These are phyloP conservation scores for Persicaria tinctoria DNA, from an alignment of 148 eudicot genomes.

Conservation along the genomic window DNA sequence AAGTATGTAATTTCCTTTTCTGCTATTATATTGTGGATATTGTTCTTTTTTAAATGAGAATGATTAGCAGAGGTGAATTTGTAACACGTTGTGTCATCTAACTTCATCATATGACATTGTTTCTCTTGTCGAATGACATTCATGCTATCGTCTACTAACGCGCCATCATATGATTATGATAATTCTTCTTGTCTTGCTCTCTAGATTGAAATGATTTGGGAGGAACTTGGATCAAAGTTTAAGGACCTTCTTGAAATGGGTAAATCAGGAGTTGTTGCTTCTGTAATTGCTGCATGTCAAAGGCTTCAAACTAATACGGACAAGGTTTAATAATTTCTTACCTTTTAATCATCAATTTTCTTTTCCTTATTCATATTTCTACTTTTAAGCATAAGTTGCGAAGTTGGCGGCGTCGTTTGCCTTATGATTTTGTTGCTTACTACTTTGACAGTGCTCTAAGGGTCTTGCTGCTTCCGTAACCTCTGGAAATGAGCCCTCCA, in stretches of 20 bases:
- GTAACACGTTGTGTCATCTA: neutral
- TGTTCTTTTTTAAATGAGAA: neutral
- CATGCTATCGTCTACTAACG: neutral
- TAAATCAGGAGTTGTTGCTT: slow-evolving; percentile 80
- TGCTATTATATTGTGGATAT: neutral
- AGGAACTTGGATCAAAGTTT: slow-evolving; percentile 68
- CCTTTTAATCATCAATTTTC: neutral
- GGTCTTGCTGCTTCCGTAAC: slow-evolving; percentile 78
- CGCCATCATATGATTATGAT: neutral
- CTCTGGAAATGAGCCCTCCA: slow-evolving; percentile 43
- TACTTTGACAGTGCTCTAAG: slow-evolving; percentile 62
- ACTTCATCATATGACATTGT: neutral
- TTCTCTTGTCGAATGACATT: neutral
- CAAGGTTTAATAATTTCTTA: slow-evolving; percentile 32
- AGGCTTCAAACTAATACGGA: slow-evolving; percentile 65
- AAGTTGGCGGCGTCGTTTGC: slow-evolving; percentile 1
- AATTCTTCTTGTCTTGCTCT: slow-evolving; percentile 11
- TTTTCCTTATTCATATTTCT: neutral
- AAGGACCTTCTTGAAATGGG: slow-evolving; percentile 65
- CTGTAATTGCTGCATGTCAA: slow-evolving; percentile 68
- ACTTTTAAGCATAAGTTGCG: neutral
- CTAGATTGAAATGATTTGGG: slow-evolving; percentile 66
- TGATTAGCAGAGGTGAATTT: neutral
- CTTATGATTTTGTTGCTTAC: slow-evolving; percentile 8
- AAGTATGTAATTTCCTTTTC: slow-evolving; percentile 39